Evolutionary conservation across 2,329 filamentous ascomycete species (phyloP), one percentile per base, ranked within the genome.

Genomic region (Neonectria magnoliae): DNA sequence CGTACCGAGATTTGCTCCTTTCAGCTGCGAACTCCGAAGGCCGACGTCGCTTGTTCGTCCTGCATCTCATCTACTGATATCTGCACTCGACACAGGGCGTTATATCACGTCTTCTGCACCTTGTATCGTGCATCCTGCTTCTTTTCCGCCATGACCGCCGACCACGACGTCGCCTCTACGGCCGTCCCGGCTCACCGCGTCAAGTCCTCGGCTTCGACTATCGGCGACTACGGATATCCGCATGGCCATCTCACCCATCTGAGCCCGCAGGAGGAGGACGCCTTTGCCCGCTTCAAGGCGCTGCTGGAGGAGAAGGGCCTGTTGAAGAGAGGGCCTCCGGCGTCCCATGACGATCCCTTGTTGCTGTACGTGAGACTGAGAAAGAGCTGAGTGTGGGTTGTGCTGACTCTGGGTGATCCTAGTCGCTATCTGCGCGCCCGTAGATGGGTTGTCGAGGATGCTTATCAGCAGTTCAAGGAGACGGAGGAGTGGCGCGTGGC

Each of bases 381-480:
- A n/a, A n/a, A n/a, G n/a, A n/a, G n/a, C n/a, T n/a, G n/a, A n/a
- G n/a, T n/a, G n/a, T n/a, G n/a, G n/a, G n/a, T n/a, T n/a, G n/a
- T n/a, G n/a, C 67, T 76, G 52, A 73, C 64, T 22, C 25, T 10
- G 13, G 47, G 44, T 53, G 42, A 27, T 57, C n/a, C 75, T 72
- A 96, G 93, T 67, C 93, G 94, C 65, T 98, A 91, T 78, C 84
- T 98, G 55, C 91, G 94, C 73, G 94, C 94, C 36, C 89, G 94
- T 61, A 91, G 90, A 78, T 98, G 95, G 84, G 82, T 91, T 29
- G 87, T 93, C 10, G 81, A 89, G 70, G 93, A 95, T 70, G 94
- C 94, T 13, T 90, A 90, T 76, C 85, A 82, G 64, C 94, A 98
- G 81, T 97, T 97, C 81, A 90, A 90, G 74, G 92, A 94, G 59